A percentile compares a stretch with the other conserved stretches of the same genome.
Evolutionary conservation across 257 asterid genomes (phyloP).

Genomic region (Solanum neorickii): DNA sequence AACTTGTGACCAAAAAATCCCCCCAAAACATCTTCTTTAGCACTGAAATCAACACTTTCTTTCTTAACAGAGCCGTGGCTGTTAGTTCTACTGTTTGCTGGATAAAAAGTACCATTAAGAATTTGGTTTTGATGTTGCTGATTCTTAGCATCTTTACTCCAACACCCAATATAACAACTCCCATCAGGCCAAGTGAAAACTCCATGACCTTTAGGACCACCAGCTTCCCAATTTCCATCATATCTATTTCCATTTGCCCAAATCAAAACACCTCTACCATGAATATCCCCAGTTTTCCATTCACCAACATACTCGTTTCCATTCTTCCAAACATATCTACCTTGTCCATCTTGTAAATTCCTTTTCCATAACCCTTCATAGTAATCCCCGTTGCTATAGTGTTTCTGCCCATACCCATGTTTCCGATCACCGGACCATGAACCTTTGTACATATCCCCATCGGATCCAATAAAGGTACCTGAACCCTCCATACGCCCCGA

Average conservation of each 20-base stretch:
- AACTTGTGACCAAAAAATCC: slow-evolving; percentile 28
- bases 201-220: slow-evolving; percentile 74
- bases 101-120: slow-evolving; percentile 70
- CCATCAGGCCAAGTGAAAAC: slow-evolving; percentile 94
- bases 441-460: slow-evolving; percentile 70
- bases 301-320: slow-evolving; percentile 84
- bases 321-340: slow-evolving; percentile 74
- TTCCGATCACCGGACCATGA: slow-evolving; percentile 77
- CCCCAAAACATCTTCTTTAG: slow-evolving; percentile 18
- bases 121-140: slow-evolving; percentile 21
- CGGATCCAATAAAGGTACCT: slow-evolving; percentile 73
- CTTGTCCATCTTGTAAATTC: slow-evolving; percentile 79
- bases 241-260: slow-evolving; percentile 82
- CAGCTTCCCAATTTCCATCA: slow-evolving; percentile 80
- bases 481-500: slow-evolving; percentile 92
- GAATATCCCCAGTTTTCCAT: slow-evolving; percentile 74
- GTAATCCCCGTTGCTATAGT: slow-evolving; percentile 76
- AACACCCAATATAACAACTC: slow-evolving; percentile 68
- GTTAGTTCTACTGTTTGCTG: slow-evolving; percentile 27
- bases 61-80: neutral
- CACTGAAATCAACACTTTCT: neutral
- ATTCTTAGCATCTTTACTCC: slow-evolving; percentile 32
- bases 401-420: slow-evolving; percentile 76
- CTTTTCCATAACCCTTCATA: slow-evolving; percentile 80
- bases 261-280: slow-evolving; percentile 72